Evolutionary conservation across 495 filamentous ascomycete genomes (phyloP).

Genomic region (Filosporella fistucella): DNA sequence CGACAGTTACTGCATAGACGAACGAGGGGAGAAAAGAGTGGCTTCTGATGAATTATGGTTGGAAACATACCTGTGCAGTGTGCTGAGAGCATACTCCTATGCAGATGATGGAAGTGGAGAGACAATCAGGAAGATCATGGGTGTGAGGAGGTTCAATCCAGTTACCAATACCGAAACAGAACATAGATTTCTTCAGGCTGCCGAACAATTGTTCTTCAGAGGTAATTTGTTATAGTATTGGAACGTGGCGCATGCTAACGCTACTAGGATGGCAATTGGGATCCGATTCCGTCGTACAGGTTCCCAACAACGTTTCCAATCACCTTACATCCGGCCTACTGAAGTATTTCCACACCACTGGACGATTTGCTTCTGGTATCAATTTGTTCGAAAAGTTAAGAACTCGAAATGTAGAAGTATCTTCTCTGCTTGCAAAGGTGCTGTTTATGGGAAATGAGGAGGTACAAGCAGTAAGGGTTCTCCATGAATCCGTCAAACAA

Average conservation of each 20-base stretch:
- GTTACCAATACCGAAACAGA: slow-evolving; percentile 96
- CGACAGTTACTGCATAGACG: slow-evolving; percentile 94
- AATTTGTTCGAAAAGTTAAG: slow-evolving; percentile 97
- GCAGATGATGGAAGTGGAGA: slow-evolving; percentile 93
- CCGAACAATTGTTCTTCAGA: slow-evolving; percentile 91
- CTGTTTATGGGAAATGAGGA: slow-evolving; percentile 93
- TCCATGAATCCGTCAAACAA: slow-evolving; percentile 83
- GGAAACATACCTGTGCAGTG: slow-evolving; percentile 93
- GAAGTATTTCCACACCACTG: slow-evolving; percentile 95
- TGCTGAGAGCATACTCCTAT: slow-evolving; percentile 90
- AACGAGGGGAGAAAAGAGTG: slow-evolving; percentile 87
- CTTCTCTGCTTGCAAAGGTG: slow-evolving; percentile 85
- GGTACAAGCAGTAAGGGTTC: slow-evolving; percentile 82
- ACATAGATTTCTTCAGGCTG: slow-evolving; percentile 92
- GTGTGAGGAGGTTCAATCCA: slow-evolving; percentile 91
- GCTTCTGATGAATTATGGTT: slow-evolving; percentile 93
- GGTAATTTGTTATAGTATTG: slow-evolving; percentile 42
- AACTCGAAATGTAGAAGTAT: slow-evolving; percentile 84
- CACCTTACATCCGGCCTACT: slow-evolving; percentile 87
- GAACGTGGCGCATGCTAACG: slow-evolving; percentile 7
- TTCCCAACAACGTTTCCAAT: slow-evolving; percentile 95
- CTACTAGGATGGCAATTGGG: slow-evolving; percentile 82
- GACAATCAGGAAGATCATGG: slow-evolving; percentile 87
- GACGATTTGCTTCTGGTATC: slow-evolving; percentile 90
- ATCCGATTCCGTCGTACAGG: slow-evolving; percentile 95